Conservation (phyloP, 768 basidiomycete species). For the Terana coerulea region DNA sequence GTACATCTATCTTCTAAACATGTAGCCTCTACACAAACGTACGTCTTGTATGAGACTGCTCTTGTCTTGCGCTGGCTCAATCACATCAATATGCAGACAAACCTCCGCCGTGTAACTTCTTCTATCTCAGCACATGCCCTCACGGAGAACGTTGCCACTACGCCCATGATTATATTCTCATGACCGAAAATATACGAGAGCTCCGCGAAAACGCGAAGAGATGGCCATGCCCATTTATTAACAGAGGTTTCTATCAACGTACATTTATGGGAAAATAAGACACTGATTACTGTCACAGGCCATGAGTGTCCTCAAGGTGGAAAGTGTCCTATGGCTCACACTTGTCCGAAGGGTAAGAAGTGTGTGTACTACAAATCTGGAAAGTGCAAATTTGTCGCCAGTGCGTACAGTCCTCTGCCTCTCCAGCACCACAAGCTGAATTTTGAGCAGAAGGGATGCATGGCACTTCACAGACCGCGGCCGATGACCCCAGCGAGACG, state of each 20-base stretch:
- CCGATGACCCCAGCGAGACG: not conserved
- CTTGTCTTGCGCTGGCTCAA: not conserved
- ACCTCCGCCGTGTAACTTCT: slow-evolving; percentile 37
- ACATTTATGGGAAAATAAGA: too few relatives aligned
- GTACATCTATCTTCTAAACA: not conserved
- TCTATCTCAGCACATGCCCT: slow-evolving; percentile 30
- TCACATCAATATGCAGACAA: slow-evolving; percentile 23
- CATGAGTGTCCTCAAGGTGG: slow-evolving; percentile 25
- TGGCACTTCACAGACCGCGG: not conserved
- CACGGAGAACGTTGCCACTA: slow-evolving; percentile 31
- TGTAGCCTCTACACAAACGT: slow-evolving; percentile 32
- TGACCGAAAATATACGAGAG: slow-evolving; percentile 25
- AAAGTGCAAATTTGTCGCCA: slow-evolving; percentile 31
- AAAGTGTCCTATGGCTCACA: slow-evolving; percentile 33
- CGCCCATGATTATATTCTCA: slow-evolving; percentile 31
- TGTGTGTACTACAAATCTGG: slow-evolving; percentile 31
- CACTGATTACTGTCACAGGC: too few relatives aligned
- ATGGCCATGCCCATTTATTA: slow-evolving; percentile 31
- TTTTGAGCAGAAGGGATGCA: slow-evolving; percentile 8
- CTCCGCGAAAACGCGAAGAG: slow-evolving; percentile 30
- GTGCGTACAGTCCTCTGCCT: slow-evolving; percentile 18
- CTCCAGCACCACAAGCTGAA: not conserved
- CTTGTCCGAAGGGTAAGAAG: slow-evolving; percentile 33
- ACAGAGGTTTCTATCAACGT: slow-evolving; percentile 24
- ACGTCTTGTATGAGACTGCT: not conserved